Conservation (phyloP, 371 early-diverging fungal genomes). For the Mucor lusitanicus region DNA sequence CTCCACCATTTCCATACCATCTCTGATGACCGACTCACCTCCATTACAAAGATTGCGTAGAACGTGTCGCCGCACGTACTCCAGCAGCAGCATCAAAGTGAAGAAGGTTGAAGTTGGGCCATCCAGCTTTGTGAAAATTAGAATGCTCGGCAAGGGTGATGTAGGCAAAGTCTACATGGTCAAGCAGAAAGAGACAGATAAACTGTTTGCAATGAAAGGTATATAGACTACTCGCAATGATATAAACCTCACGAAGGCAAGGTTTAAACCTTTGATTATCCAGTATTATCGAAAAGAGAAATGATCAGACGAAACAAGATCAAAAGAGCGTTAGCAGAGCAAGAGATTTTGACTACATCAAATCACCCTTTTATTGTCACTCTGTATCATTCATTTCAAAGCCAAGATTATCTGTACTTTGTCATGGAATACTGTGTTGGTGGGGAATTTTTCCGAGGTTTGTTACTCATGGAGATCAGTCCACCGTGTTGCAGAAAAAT, state of each 20-base stretch:
- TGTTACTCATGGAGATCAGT: neutral
- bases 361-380: slow-evolving; percentile 98
- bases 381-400: slow-evolving; percentile 95
- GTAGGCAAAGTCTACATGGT: slow-evolving; percentile 95
- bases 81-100: slow-evolving; percentile 76
- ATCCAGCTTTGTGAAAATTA: slow-evolving; percentile 76
- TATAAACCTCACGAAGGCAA: neutral
- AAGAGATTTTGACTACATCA: slow-evolving; percentile 91
- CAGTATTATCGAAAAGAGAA: slow-evolving; percentile 88
- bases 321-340: slow-evolving; percentile 94
- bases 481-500: neutral
- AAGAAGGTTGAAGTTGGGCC: slow-evolving; percentile 81
- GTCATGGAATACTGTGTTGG: slow-evolving; percentile 99
- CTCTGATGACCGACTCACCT: slow-evolving; percentile 15
- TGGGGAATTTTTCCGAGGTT: slow-evolving; percentile 97
- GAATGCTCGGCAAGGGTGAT: slow-evolving; percentile 92
- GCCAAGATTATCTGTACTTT: slow-evolving; percentile 92
- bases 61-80: slow-evolving; percentile 61
- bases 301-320: slow-evolving; percentile 97
- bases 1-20: slow-evolving; percentile 23
- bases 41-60: slow-evolving; percentile 15
- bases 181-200: slow-evolving; percentile 76
- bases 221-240: neutral
- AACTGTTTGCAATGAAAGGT: slow-evolving; percentile 91
- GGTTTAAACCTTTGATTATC: neutral